Base-by-base conservation (phyloP, 106 monocot species). In the Alisma plantagoaquatica region DNA sequence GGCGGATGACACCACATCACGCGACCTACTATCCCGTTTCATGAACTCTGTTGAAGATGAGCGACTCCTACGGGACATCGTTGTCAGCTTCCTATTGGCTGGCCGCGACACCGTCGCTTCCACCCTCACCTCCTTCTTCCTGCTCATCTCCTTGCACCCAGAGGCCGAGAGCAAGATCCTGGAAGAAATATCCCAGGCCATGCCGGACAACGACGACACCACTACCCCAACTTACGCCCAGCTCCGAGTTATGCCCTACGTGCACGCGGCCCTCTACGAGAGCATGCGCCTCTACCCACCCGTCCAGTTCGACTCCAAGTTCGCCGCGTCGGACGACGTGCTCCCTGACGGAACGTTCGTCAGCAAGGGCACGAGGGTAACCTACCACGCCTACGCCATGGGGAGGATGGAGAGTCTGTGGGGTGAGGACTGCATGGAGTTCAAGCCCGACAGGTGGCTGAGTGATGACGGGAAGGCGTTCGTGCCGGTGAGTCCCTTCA, bases 71-170 rank as follows among this genome's bases (percentile, higher is more conserved):
- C 53, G 53, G 4, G 53, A 54, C 18, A 54, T 54, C 10, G 53
- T 54, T 16, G 32, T 54, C 53, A 54, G 53, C 53, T 54, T 54
- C 53, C 29, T 54, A 3, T 31, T 54, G 25, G 53, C 53, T 18
- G 53, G 53, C n/a, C 53, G 53, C 29, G 53, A 54, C 53, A 54
- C 53, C 8, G 53, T 54, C 11, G 53, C 53, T 6, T 54, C 53
- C 15, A 27, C 25, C 4, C 53, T 54, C n/a, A 54, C 53, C 30
- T 14, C n/a, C 12, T 54, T 54, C 53, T 54, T 54, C 53, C 19
- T 54, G 30, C 53, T 54, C 27, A 28, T 54, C 29, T 29, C 53
- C 27, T 31, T 31, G 7, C 10, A 54, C 29, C 53, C 53, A 6
- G 28, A 32, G 1, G 53, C 32, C 30, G 53, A 54, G 53, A 17